Conservation (phyloP, 192 early-diverging fungal genomes). For the Geranomyces michiganensis region DNA sequence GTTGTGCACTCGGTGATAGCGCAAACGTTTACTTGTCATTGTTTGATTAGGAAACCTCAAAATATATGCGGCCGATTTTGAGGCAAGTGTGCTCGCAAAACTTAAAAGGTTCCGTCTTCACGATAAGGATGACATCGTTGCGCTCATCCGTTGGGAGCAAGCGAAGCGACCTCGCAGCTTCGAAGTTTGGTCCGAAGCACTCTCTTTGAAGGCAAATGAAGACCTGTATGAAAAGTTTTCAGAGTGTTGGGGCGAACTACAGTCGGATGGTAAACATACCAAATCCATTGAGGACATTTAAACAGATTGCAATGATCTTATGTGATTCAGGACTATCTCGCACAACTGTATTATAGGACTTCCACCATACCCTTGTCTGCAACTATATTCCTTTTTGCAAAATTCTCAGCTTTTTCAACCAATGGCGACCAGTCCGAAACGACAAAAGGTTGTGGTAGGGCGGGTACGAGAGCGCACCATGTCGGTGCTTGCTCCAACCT, state of each 20-base stretch:
- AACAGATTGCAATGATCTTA: no score
- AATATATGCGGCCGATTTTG: slow-evolving; percentile 5
- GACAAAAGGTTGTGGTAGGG: slow-evolving; percentile 5
- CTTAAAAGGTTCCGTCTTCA: slow-evolving; percentile 13
- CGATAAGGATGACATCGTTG: slow-evolving; percentile 11
- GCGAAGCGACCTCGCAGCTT: not conserved
- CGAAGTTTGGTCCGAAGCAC: not conserved
- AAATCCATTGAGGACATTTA: no score
- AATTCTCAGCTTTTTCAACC: slow-evolving; percentile 11
- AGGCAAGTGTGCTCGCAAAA: slow-evolving; percentile 7
- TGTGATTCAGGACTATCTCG: no score
- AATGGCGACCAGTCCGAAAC: slow-evolving; percentile 3
- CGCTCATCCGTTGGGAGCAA: slow-evolving; percentile 13
- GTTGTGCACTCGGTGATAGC: not conserved
- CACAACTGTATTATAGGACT: not conserved
- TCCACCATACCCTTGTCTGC: slow-evolving; percentile 7
- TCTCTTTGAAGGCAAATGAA: no score
- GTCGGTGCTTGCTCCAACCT: not conserved
- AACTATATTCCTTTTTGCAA: slow-evolving; percentile 17
- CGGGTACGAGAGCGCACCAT: not conserved
- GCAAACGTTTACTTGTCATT: not conserved
- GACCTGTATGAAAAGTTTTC: no score
- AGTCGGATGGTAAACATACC: no score
- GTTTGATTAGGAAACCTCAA: not conserved
- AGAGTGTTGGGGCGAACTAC: no score